phyloP scores from a whole-genome alignment of 768 basidiomycete genomes.

The Lactarius vividus region DNA sequence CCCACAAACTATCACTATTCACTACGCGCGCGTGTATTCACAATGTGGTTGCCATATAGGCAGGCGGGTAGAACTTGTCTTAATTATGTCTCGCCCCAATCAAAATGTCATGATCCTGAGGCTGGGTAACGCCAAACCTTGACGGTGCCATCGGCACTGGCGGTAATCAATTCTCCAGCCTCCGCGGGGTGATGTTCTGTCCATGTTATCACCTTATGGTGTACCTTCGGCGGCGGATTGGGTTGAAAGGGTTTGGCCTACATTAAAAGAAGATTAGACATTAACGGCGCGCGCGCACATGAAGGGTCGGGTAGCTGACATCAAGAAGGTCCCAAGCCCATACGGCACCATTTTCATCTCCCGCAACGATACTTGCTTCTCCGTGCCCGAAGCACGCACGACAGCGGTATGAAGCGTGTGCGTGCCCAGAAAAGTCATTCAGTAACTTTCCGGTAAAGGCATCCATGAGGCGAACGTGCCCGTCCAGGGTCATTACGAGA shows the following conservation, averaged over 20 bases:
- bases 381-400: slow-evolving; percentile 79
- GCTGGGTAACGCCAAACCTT: slow-evolving; percentile 76
- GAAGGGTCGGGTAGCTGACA: slow-evolving; percentile 44
- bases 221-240: slow-evolving; percentile 73
- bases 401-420: slow-evolving; percentile 70
- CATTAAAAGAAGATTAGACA: background rate
- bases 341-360: slow-evolving; percentile 85
- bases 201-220: slow-evolving; percentile 87
- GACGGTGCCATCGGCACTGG: slow-evolving; percentile 87
- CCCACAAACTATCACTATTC: background rate
- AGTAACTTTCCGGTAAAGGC: slow-evolving; percentile 75
- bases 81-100: background rate
- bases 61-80: slow-evolving; percentile 4
- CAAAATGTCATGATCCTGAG: slow-evolving; percentile 13
- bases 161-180: slow-evolving; percentile 79
- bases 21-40: background rate
- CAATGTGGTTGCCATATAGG: background rate
- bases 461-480: slow-evolving; percentile 84
- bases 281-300: background rate
- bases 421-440: slow-evolving; percentile 80
- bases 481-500: slow-evolving; percentile 81
- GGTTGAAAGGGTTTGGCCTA: slow-evolving; percentile 71
- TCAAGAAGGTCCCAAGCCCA: slow-evolving; percentile 95
- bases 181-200: slow-evolving; percentile 86
- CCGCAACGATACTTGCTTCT: slow-evolving; percentile 79